A percentile compares a stretch with the other conserved stretches of the same genome.
phyloP scores from a whole-genome alignment of 495 filamentous ascomycete species.

The Penicillium arizonense region DNA sequence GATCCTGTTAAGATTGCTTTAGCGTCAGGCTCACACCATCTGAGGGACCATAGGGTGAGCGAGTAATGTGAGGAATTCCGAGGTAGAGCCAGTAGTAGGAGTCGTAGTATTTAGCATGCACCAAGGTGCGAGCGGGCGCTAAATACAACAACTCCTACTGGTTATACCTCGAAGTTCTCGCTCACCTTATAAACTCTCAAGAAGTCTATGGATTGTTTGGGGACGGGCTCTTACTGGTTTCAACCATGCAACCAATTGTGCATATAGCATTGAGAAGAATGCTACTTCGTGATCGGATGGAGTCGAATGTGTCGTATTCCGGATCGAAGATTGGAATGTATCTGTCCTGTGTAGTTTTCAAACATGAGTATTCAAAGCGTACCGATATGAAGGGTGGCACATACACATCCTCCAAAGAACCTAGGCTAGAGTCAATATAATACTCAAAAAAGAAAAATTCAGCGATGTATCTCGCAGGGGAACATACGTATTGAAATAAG shows the following conservation, averaged over 20 bases:
- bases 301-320: slow-evolving; percentile 39
- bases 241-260: slow-evolving; percentile 46
- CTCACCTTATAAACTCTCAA: no score
- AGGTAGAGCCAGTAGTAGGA: no score
- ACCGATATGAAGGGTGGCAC: background rate
- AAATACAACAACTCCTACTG: no score
- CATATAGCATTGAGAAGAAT: slow-evolving; percentile 50
- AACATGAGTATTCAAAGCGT: background rate
- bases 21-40: background rate
- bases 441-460: no score
- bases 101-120: no score
- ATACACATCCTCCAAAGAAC: slow-evolving; percentile 47
- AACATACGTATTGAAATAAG: slow-evolving; percentile 35
- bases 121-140: no score
- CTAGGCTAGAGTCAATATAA: slow-evolving; percentile 7
- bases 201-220: no score
- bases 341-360: slow-evolving; percentile 28
- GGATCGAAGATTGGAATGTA: slow-evolving; percentile 49
- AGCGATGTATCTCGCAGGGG: background rate
- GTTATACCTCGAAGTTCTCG: no score
- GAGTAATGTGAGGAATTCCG: no score
- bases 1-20: slow-evolving; percentile 16
- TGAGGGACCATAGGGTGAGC: background rate
- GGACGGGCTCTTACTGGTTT: slow-evolving; percentile 22
- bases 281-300: slow-evolving; percentile 37